These are phyloP conservation scores for Pseudisothecium myosuroides DNA, from an alignment of 225 moss, liverwort and hornwort genomes.

Conservation along the genomic window DNA sequence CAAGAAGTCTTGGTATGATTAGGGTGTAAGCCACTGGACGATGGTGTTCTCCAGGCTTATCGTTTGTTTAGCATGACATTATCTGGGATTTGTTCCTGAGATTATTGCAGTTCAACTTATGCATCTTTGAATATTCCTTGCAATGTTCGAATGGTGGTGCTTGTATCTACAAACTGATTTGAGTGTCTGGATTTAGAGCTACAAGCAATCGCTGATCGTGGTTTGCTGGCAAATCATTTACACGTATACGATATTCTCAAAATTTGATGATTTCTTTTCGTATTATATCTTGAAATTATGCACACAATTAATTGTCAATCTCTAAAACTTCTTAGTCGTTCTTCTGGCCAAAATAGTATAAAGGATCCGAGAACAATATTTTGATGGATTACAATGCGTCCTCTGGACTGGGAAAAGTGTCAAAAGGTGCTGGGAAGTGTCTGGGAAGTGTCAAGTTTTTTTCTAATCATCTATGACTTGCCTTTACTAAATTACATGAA, in stretches of 20 bases:
- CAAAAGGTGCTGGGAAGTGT: neutral
- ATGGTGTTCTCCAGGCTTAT: neutral
- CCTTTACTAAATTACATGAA: too few relatives aligned
- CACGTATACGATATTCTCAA: neutral
- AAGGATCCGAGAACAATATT: neutral
- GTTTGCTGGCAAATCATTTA: neutral
- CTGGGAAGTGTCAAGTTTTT: neutral
- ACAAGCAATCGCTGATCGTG: neutral
- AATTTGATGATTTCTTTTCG: neutral
- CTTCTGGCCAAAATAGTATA: neutral
- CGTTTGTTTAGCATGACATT: neutral
- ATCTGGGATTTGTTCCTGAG: neutral
- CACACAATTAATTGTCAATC: neutral
- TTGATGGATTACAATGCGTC: neutral
- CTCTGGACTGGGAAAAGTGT: neutral
- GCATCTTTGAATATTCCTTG: neutral
- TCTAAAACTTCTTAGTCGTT: neutral
- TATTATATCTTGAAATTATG: neutral
- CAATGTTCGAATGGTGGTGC: neutral
- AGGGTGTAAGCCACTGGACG: neutral
- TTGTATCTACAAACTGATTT: neutral
- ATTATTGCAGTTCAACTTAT: neutral
- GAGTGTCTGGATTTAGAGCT: neutral
- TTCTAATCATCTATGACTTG: neutral
- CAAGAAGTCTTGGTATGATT: slow-evolving; percentile 40